Evolutionary conservation across 768 basidiomycete genomes (phyloP).

Genomic region (Leccinum uliginosum): DNA sequence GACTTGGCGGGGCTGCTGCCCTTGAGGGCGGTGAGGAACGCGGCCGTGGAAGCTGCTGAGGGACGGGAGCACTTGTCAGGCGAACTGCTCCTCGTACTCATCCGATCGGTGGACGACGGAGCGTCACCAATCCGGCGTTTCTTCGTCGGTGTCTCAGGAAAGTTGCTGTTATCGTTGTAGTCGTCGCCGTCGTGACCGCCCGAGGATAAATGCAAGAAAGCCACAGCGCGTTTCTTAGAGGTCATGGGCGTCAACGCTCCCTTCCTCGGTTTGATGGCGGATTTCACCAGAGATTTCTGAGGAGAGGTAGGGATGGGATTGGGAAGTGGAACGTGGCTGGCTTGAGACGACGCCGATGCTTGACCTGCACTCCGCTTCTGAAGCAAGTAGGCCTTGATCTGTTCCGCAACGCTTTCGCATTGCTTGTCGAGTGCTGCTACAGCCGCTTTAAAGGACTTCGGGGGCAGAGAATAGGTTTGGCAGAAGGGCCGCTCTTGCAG

Average conservation of each 20-base stretch:
- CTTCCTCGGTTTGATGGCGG: conserved; percentile 8
- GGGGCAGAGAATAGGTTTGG: conserved; percentile 13
- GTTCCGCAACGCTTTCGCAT: conserved; percentile 23
- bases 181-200: conserved; percentile 22
- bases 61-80: conserved; percentile 4
- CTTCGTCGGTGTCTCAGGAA: conserved; percentile 43
- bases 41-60: background rate
- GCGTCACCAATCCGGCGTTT: conserved; percentile 30
- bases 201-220: conserved; percentile 9
- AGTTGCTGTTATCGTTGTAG: conserved; percentile 13
- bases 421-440: conserved; percentile 20
- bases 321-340: background rate
- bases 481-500: conserved; percentile 20
- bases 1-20: background rate
- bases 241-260: background rate
- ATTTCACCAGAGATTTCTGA: conserved; percentile 19
- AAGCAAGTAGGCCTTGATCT: conserved; percentile 15
- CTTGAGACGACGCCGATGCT: background rate
- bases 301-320: conserved; percentile 6
- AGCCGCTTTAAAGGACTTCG: conserved; percentile 18
- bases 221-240: conserved; percentile 32
- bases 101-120: conserved; percentile 10
- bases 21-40: conserved; percentile 20
- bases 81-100: conserved; percentile 7
- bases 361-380: background rate